Conservation (phyloP, 768 basidiomycete species). For the Mycena metata region DNA sequence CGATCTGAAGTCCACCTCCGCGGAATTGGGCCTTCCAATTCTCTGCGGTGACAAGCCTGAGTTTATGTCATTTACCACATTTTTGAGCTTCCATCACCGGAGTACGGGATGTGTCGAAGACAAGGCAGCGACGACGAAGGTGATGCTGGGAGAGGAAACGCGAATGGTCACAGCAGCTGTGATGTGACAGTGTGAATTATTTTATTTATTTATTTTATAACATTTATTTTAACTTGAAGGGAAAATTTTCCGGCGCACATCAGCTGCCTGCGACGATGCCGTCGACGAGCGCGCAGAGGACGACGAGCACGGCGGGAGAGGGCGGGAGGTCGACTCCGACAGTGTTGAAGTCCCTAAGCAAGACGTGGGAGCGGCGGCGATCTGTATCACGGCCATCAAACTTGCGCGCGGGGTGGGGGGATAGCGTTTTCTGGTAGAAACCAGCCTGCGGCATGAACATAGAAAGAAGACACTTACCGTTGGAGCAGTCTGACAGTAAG, state of each 20-base stretch:
- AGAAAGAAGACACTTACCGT: too few species aligned
- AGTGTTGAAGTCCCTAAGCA: too few species aligned
- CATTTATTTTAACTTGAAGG: neutral
- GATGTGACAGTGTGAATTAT: slow-evolving; percentile 2
- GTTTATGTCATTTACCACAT: neutral
- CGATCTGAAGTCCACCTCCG: neutral
- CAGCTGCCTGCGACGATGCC: too few species aligned
- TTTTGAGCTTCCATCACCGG: slow-evolving; percentile 1
- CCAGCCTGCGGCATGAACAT: too few species aligned
- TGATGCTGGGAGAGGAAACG: slow-evolving; percentile 6
- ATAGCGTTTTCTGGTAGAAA: too few species aligned
- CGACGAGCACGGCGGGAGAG: neutral
- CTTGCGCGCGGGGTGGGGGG: too few species aligned
- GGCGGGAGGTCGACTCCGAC: too few species aligned
- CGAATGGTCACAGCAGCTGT: neutral
- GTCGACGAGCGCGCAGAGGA: neutral
- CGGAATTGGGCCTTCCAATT: slow-evolving; percentile 14
- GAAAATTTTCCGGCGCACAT: too few species aligned
- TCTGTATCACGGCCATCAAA: too few species aligned
- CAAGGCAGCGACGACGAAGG: neutral
- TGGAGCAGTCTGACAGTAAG: too few species aligned
- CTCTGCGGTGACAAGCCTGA: neutral
- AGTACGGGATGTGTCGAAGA: neutral
- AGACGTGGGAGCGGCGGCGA: too few species aligned
- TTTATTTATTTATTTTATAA: neutral